Evolutionary conservation across 2,329 filamentous ascomycete genomes (phyloP), one percentile per base, ranked within the genome.

Genomic region (Phoma herbarum): DNA sequence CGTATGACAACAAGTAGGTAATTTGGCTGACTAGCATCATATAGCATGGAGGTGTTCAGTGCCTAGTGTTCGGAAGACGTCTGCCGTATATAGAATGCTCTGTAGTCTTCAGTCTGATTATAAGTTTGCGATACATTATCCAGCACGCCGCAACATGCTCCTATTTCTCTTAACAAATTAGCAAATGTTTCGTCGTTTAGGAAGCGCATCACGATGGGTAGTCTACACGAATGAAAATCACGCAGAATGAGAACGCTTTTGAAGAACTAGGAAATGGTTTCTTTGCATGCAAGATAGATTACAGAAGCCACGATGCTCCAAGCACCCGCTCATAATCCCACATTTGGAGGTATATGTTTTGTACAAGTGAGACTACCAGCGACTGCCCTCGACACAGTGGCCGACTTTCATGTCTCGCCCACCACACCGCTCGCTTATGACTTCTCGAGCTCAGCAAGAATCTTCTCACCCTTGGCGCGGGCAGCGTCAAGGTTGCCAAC

Each of bases 401-500:
- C 72, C 66, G 65, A 68, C 68, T 69, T 67, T 75, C 71, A 70
- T 66, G 67, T 71, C 66, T 70, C 71, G 62, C 67, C 69, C 67
- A 69, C 69, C 68, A 68, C 66, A 63, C 57, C 63, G 60, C 52
- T 54, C 67, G 64, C 73, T 66, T 76, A 77, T 70, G 70, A 73
- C 73, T 77, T 77, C 74, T 95, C 91, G 75, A 98, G 86, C 76
- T 98, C 95, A 75, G 95, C 93, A 80, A 99, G 85, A 86, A 99
- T 98, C 93, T 98, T 97, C 89, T 97, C 93, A 85, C 94, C 95
- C 92, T 99, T 99, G 78, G 86, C 88, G 80, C 91, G 91, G 72
- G 93, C 95, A 67, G 92, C 93, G 74, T 91, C 91, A 74, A 98
- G 89, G 86, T 97, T 91, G 80, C 95, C 95, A 81, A 98, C 93